Evolutionary conservation across 768 basidiomycete species (phyloP), one percentile per base, ranked within the genome.

Genomic region (Cyclocybe cylindracea): DNA sequence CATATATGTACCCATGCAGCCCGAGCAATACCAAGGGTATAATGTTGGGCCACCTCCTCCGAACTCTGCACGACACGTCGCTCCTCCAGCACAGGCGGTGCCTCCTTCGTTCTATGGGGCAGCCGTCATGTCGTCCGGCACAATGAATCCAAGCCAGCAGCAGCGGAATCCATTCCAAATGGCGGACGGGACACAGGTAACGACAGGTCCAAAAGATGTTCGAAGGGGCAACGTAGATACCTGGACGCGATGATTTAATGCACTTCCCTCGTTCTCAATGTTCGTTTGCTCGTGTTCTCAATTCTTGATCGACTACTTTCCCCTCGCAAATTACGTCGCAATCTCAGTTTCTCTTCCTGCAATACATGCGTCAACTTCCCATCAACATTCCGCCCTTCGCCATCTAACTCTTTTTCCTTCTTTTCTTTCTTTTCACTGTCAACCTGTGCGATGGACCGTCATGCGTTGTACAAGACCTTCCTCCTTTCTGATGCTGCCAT

Each of bases 1-100:
- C 50, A 66, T 93, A 68, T 94, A 85, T 63, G 85, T 85, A 35
- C 90, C 91, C 1, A 80, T 94, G 78, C 91, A 92, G 65, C 87
- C 91, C 33, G 91, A 93, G 19, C 86, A 87, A 58, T 91, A 82
- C 66, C 78, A 79, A 55, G 63, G 78, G 34, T 89, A 89, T 61
- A 62, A 72, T 46, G 66, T 65, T 34, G 57, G 44, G 37, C 63
- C 71, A 14, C 66, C 69, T 10, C 61, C 76, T 10, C 61, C 76
- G 19, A 60, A 67, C 31, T 66, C 70, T 41, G 64, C 70, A 24
- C 72, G 80, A 54, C 80, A 79, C 53, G 74, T 80, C 16, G 74
- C 75, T 10, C 75, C 77, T 13, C 75, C 80, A 10, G 68, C 77
- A 10, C 82, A 86, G 60, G 66, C 77, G 2, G 78, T 78, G 18